Percentiles rank a stretch among this genome's conserved stretches.
These are phyloP conservation scores for Populus davidiana DNA, from an alignment of 345 rosid genomes.

Conservation along the genomic window DNA sequence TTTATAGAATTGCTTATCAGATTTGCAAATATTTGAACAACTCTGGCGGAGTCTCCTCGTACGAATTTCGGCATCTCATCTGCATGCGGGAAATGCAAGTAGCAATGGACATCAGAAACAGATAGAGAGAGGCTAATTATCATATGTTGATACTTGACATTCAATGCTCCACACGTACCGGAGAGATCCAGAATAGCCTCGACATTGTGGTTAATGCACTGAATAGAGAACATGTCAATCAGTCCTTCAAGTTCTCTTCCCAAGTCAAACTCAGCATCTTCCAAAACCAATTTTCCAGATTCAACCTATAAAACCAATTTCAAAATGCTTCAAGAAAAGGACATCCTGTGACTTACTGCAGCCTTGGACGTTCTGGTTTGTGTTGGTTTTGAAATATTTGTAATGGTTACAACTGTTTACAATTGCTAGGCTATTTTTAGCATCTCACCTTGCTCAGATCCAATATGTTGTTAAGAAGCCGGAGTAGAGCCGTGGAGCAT, in stretches of 20 bases:
- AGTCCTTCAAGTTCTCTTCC: conserved; percentile 95
- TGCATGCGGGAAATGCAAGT: conserved; percentile 18
- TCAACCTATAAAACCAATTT: conserved; percentile 56
- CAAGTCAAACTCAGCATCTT: conserved; percentile 88
- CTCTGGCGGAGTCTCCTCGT: conserved; percentile 98
- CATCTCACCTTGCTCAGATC: conserved; percentile 88
- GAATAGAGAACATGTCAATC: conserved; percentile 95
- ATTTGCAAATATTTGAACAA: conserved; percentile 91
- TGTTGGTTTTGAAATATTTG: neutral
- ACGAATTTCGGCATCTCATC: conserved; percentile 87
- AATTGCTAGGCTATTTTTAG: neutral
- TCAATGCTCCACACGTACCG: conserved; percentile 48
- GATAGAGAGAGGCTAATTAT: neutral
- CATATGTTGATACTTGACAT: neutral
- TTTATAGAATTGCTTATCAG: conserved; percentile 96
- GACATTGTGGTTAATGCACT: conserved; percentile 85
- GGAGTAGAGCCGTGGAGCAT: conserved; percentile 87
- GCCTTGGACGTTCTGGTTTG: neutral
- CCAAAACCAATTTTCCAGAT: conserved; percentile 92
- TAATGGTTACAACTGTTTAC: neutral
- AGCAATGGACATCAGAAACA: conserved; percentile 2
- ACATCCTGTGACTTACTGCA: neutral
- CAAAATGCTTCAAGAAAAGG: neutral
- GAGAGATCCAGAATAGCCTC: conserved; percentile 92
- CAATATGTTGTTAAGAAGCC: conserved; percentile 91